Conservation (phyloP, 225 moss, liverwort and hornwort species). For the Marchantia paleacea region DNA sequence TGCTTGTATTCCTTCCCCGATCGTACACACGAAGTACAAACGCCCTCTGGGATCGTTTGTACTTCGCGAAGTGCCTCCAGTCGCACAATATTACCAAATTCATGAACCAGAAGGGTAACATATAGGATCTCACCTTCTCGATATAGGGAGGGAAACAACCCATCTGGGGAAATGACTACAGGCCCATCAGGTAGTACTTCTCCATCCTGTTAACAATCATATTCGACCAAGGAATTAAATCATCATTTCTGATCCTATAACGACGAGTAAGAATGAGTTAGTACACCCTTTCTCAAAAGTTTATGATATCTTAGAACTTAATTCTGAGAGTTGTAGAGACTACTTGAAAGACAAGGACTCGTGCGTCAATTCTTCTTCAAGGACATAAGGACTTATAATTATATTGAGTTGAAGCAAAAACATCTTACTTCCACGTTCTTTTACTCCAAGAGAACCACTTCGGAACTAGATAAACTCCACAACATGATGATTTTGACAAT, state of each 20-base stretch:
- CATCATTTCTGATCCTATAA: not conserved
- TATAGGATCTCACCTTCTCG: conserved; percentile 67
- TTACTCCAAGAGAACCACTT: too few relatives aligned
- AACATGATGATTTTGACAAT: too few relatives aligned
- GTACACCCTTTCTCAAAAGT: not conserved
- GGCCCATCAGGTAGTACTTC: conserved; percentile 97
- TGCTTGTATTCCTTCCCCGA: not conserved
- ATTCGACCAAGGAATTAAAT: not conserved
- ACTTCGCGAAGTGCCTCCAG: too few relatives aligned
- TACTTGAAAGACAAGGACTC: too few relatives aligned
- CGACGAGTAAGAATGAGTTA: not conserved
- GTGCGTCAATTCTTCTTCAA: too few relatives aligned
- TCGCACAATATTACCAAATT: too few relatives aligned
- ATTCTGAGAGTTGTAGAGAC: not conserved
- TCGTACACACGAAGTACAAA: not conserved
- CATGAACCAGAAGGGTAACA: not conserved
- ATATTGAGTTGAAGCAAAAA: too few relatives aligned
- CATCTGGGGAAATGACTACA: conserved; percentile 97
- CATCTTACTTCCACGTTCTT: too few relatives aligned
- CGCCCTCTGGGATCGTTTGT: not conserved
- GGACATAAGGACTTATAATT: too few relatives aligned
- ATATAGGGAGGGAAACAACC: conserved; percentile 93
- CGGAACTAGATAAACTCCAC: too few relatives aligned
- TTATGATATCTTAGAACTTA: not conserved
- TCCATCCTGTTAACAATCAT: conserved; percentile 62